Conservation (phyloP, 371 early-diverging fungal species). For the Quaeritorhiza haematococci region DNA sequence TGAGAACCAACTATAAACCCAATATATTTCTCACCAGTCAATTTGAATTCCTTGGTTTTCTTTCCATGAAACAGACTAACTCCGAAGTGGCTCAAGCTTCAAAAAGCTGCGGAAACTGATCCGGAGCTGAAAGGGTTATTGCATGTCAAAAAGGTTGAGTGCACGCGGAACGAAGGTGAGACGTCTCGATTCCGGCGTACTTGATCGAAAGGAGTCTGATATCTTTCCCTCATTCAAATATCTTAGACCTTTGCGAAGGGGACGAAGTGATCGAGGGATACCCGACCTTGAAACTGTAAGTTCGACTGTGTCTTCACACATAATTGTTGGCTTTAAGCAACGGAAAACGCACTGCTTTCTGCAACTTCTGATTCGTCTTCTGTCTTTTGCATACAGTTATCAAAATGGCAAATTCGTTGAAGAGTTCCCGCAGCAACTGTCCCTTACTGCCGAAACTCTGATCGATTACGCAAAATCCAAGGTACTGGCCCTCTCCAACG, state of each 20-base stretch:
- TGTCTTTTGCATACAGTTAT: conserved; percentile 18
- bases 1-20: no score
- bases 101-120: conserved; percentile 12
- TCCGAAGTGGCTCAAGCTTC: conserved; percentile 33
- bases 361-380: background rate
- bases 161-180: conserved; percentile 55
- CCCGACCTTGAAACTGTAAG: conserved; percentile 65
- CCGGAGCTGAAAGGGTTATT: conserved; percentile 39
- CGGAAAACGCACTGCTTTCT: background rate
- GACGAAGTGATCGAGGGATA: conserved; percentile 49
- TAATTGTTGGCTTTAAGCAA: background rate
- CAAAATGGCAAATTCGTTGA: conserved; percentile 55
- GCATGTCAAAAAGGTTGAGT: conserved; percentile 76
- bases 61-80: conserved; percentile 15
- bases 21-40: background rate
- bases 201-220: background rate
- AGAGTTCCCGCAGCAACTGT: conserved; percentile 25
- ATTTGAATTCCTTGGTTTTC: background rate
- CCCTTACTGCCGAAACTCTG: background rate
- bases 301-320: no score
- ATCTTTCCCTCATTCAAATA: background rate
- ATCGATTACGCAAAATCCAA: conserved; percentile 8
- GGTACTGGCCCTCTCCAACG: conserved; percentile 14
- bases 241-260: conserved; percentile 50
- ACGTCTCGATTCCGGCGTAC: background rate